Base-by-base conservation (phyloP, 2,329 filamentous ascomycete species). In the Periconia sp. region DNA sequence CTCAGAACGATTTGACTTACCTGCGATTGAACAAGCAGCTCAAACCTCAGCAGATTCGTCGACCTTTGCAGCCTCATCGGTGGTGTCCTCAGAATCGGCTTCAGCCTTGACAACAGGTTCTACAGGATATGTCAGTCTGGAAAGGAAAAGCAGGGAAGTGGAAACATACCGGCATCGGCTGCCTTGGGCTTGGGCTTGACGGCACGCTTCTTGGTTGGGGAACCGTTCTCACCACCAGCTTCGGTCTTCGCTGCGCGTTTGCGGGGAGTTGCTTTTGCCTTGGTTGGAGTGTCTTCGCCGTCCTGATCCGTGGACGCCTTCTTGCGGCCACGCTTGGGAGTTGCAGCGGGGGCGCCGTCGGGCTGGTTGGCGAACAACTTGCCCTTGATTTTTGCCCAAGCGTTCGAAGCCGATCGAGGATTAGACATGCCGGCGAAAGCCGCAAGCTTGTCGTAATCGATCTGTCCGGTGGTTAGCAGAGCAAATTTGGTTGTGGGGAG, bases 371-470 rank as follows among this genome's bases (percentile, higher is more conserved):
- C 19, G 43, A 61, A 59, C 17, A 74, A 59, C 61, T 74, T 74
- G 57, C 40, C 50, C 55, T 63, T 68, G 59, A 74, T 65, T 54
- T 66, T 67, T 45, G 66, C 61, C 72, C 71, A 74, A 31, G 72
- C 70, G 47, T 75, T 75, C 55, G 63, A 54, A 13, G 72, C 72
- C 27, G 72, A 74, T 48, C 70, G 65, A 8, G 64, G 64, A 53
- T 75, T 74, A 58, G 61, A 54, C 72, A 75, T 74, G 46, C 68
- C 61, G 33, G 70, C 68, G 40, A 71, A 67, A 3, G 5, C 43
- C 8, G 72, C 72, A 17, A 75, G 68, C 58, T 69, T 72, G 2
- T 68, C 64, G 58, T 70, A 71, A 58, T 75, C 72, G 50, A 75
- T 64, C 72, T 75, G 18, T 14, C 2, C 20, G 3, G 8, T n/a